Percentiles rank a stretch among this genome's conserved stretches.
Conservation (phyloP, 1,284 basidiomycete genomes). For the Xerocomus cyaneibrunnescens region DNA sequence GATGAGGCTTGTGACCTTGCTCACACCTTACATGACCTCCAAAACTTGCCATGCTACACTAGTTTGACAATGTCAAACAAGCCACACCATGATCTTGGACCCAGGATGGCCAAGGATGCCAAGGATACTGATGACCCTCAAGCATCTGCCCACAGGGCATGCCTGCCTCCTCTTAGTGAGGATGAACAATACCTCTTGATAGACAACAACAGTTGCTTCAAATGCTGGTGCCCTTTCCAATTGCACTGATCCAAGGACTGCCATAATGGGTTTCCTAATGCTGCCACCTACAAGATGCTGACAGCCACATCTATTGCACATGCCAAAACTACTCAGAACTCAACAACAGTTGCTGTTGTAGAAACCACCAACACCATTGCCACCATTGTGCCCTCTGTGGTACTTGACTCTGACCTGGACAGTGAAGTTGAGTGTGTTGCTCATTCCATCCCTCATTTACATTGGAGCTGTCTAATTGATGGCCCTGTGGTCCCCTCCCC, state of each 20-base stretch:
- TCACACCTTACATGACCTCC: too few relatives aligned
- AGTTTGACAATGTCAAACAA: too few relatives aligned
- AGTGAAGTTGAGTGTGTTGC: not conserved
- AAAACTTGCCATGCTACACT: too few relatives aligned
- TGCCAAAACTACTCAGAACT: too few relatives aligned
- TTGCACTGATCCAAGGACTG: not conserved
- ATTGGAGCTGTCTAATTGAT: not conserved
- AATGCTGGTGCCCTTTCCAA: not conserved
- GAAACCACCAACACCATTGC: too few relatives aligned
- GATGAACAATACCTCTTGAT: not conserved
- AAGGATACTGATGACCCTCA: too few relatives aligned
- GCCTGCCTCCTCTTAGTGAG: not conserved
- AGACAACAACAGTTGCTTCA: not conserved
- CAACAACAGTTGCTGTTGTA: too few relatives aligned
- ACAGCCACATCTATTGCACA: not conserved
- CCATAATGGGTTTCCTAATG: not conserved
- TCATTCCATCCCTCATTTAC: too few relatives aligned
- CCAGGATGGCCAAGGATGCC: too few relatives aligned
- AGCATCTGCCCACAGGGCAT: too few relatives aligned
- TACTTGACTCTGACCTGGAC: not conserved
- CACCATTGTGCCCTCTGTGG: not conserved
- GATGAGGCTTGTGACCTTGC: too few relatives aligned
- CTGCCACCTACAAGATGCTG: not conserved
- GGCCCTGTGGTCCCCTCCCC: not conserved
- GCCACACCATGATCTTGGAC: too few relatives aligned